These are phyloP conservation scores for Coemansia sp. DNA, from an alignment of 192 early-diverging fungal species.

Conservation along the genomic window DNA sequence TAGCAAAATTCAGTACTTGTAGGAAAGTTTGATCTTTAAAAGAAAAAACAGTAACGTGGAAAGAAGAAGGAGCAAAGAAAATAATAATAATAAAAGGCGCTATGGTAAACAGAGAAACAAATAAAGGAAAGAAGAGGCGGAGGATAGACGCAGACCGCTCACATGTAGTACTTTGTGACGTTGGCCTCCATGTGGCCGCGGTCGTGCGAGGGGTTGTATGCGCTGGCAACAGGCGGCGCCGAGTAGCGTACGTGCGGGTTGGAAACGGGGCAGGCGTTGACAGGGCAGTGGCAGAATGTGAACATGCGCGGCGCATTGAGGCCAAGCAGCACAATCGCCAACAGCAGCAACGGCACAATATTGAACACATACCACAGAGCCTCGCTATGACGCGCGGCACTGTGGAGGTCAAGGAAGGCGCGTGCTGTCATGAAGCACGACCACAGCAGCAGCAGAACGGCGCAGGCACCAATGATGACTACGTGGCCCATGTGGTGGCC, in stretches of 20 bases:
- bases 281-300: constrained; percentile 53
- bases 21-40: not conserved
- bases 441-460: constrained; percentile 41
- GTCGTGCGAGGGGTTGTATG: constrained; percentile 26
- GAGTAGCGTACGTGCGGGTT: constrained; percentile 50
- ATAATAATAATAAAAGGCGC: constrained; percentile 1
- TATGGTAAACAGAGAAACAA: constrained; percentile 4
- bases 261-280: constrained; percentile 45
- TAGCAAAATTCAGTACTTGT: no score
- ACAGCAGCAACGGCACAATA: constrained; percentile 43
- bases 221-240: not conserved
- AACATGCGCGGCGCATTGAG: constrained; percentile 50
- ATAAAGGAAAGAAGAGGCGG: constrained; percentile 8
- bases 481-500: constrained; percentile 50
- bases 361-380: constrained; percentile 52
- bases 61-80: not conserved
- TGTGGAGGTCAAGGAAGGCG: constrained; percentile 38
- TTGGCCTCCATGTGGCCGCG: constrained; percentile 20
- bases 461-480: constrained; percentile 37
- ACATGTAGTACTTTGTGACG: constrained; percentile 46
- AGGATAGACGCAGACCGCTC: constrained; percentile 9
- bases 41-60: not conserved
- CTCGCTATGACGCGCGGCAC: constrained; percentile 45
- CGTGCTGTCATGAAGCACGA: constrained; percentile 47
- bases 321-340: constrained; percentile 43